Base-by-base conservation (phyloP, 78 protist genomes). In the Tieghemostelium lacteum region DNA sequence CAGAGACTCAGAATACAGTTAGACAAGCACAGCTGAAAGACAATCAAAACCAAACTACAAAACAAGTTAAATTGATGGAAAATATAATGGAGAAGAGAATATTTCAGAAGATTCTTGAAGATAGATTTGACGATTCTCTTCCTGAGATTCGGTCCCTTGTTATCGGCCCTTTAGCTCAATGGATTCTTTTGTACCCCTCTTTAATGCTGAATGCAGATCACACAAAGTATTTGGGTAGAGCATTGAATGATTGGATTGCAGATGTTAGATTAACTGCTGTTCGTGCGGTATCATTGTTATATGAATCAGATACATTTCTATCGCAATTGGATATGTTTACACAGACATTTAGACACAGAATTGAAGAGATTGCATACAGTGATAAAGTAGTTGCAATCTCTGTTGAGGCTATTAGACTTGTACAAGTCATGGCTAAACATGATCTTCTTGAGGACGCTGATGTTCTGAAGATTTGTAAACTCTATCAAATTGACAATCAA, bases 161-260 rank as follows among this genome's bases (percentile, higher is more conserved):
- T 26, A 24, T 70, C 17, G 22, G 16, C 20, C 28, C 50, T 14
- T 31, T 67, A 3, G 54, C 77, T 1, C 8, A 33, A n/a, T 83
- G 88, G 76, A 78, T 78, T 1, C 24, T 78, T 3, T 66, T n/a
- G 8, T 67, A 78, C 20, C 75, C 88, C 22, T 45, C 64, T 22
- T 17, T 29, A 22, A 16, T 78, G 37, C 28, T 78, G 0, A 40
- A 52, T 19, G 52, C 52, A 45, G n/a, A n/a, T n/a, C n/a, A n/a
- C n/a, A 16, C 37, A 1, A 54, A 45, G 0, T 28, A 45, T 42
- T 39, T 83, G 42, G 55, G 57, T n/a, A 63, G 37, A 16, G 31
- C 50, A 28, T 40, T 83, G 12, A 72, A 71, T 33, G 91, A 83
- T 28, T 62, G 67, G 62, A 2, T 29, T 1, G 24, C 16, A n/a